phyloP scores from a whole-genome alignment of 768 basidiomycete genomes.

The Termitomyces sp. region DNA sequence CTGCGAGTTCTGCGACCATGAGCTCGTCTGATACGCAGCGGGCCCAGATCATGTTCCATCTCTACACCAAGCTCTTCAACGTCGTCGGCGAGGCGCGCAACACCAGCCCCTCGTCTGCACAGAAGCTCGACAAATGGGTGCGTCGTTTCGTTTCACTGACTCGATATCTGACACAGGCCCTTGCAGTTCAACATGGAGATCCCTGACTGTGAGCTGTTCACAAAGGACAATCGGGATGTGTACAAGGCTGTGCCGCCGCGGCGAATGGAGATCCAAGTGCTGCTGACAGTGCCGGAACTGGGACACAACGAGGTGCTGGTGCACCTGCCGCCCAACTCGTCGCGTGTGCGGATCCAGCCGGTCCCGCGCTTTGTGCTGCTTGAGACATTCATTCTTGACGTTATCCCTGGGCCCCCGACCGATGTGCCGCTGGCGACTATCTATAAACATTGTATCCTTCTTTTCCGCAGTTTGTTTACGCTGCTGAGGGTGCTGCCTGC shows the following conservation, averaged over 20 bases:
- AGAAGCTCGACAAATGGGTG: no score
- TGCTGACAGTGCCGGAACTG: no score
- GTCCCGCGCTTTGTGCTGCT: conserved; percentile 67
- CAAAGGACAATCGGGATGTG: conserved; percentile 53
- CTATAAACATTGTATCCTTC: conserved; percentile 82
- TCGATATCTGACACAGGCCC: neutral
- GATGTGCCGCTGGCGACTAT: conserved; percentile 71
- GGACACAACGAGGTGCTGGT: conserved; percentile 54
- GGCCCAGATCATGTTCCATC: no score
- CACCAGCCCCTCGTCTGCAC: conserved; percentile 38
- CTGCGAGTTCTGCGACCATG: no score
- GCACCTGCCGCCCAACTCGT: conserved; percentile 54
- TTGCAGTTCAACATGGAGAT: conserved; percentile 81
- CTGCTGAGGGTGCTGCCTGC: conserved; percentile 71
- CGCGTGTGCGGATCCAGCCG: conserved; percentile 65
- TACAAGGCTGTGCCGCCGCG: conserved; percentile 59
- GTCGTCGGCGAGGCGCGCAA: conserved; percentile 42
- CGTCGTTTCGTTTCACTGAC: neutral
- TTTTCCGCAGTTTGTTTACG: conserved; percentile 76
- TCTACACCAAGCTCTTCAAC: no score
- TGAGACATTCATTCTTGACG: conserved; percentile 64
- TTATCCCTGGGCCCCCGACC: conserved; percentile 28
- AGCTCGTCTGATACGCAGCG: no score
- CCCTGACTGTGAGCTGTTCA: conserved; percentile 67
- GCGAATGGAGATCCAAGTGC: no score